Base-by-base conservation (phyloP, 1,284 basidiomycete species). In the Malassezia globosa region DNA sequence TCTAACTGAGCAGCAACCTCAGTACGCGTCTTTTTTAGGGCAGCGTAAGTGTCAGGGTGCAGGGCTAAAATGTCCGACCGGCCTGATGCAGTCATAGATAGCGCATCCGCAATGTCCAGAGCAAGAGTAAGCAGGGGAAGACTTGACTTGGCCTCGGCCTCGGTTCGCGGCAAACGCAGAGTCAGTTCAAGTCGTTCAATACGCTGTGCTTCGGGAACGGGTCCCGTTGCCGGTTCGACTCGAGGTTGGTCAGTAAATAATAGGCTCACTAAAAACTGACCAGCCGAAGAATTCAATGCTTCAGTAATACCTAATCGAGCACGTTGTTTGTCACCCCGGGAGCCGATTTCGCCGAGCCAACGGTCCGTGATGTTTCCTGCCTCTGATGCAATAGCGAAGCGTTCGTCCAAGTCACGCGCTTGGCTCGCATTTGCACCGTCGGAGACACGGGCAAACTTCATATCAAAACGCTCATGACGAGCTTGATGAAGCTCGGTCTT, bases 301-400 rank as follows among this genome's bases (percentile, higher is more conserved):
- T 60, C 54, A 19, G 58, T 56, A 5, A 71, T 41, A 18, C 65
- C 68, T 19, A 68, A 40, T 34, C 53, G 52, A 27, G 54, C 13
- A 18, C 66, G 54, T 33, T 64, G 62, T n/a, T 46, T 51, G n/a
- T 61, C 51, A 26, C 67, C 67, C 41, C 57, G 60, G 31, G 54
- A 46, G 8, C 64, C 66, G 8, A 52, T 40, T 38, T 66, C 67
- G 54, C 66, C 66, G 25, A 71, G 59, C 48, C 59, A 58, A 33
- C 37, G 44, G 51, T 71, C 68, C 21, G 66, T 69, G 41, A 64
- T 48, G 18, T 71, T 60, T 18, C 55, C 48, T 1, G 55, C 44
- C 48, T 71, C 68, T 53, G 55, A 59, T 47, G 67, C 65, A 39
- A 69, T 51, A 27, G 61, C 64, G 54, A 61, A 66, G 34, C 60